A percentile compares a stretch with the other conserved stretches of the same genome.
Evolutionary conservation across 257 asterid species (phyloP).

Genomic region (Jaltomata sinuosa): DNA sequence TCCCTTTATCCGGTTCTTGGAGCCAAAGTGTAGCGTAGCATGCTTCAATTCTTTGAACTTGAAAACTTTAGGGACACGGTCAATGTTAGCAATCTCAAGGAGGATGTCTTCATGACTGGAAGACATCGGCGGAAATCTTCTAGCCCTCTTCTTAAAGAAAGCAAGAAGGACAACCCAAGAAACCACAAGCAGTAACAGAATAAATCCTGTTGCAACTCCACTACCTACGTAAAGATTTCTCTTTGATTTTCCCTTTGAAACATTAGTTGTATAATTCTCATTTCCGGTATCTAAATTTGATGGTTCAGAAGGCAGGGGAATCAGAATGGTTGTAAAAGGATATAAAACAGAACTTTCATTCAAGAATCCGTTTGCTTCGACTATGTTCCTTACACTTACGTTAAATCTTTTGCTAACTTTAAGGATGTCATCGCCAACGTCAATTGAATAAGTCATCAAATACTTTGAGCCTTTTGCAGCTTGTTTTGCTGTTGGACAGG

Average conservation of each 20-base stretch:
- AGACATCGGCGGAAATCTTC: not conserved
- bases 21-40: slow-evolving; percentile 25
- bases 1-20: slow-evolving; percentile 30
- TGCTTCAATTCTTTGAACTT: slow-evolving; percentile 25
- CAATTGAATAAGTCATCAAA: slow-evolving; percentile 37
- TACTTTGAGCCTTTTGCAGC: slow-evolving; percentile 15
- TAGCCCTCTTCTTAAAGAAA: slow-evolving; percentile 13
- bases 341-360: slow-evolving; percentile 15
- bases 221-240: slow-evolving; percentile 8
- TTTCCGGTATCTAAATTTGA: slow-evolving; percentile 6
- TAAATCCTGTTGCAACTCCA: slow-evolving; percentile 15
- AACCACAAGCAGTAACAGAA: slow-evolving; percentile 11
- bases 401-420: slow-evolving; percentile 29
- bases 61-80: slow-evolving; percentile 25
- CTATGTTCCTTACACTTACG: slow-evolving; percentile 5
- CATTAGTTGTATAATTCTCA: not conserved
- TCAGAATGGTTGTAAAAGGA: slow-evolving; percentile 37
- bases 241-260: slow-evolving; percentile 7
- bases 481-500: slow-evolving; percentile 41
- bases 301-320: slow-evolving; percentile 32
- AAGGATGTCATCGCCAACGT: slow-evolving; percentile 20
- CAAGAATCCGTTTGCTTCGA: slow-evolving; percentile 30
- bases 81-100: slow-evolving; percentile 30
- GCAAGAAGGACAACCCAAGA: slow-evolving; percentile 7
- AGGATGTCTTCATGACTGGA: slow-evolving; percentile 23